A percentile compares a stretch with the other conserved stretches of the same genome.
phyloP scores from a whole-genome alignment of 1,284 basidiomycete species.

The Irpex lacteus region DNA sequence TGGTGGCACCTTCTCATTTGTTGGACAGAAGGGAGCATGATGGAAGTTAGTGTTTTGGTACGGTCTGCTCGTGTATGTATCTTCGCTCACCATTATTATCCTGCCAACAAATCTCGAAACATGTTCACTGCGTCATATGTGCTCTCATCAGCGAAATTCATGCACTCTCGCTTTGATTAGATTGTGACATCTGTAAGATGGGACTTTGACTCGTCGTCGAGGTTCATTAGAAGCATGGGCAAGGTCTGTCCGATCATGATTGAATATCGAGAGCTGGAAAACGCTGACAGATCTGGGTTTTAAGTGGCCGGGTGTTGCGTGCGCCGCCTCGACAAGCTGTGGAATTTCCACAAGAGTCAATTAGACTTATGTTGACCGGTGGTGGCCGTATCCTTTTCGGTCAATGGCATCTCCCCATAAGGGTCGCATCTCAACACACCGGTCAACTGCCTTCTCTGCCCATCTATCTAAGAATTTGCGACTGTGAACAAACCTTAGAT shows the following conservation, averaged over 20 bases:
- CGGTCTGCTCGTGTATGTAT: neutral
- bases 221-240: neutral
- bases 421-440: no score
- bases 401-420: no score
- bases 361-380: no score
- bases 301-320: neutral
- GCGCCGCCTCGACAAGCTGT: no score
- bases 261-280: neutral
- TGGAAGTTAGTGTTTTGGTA: neutral
- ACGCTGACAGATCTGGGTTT: neutral
- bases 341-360: no score
- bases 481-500: no score
- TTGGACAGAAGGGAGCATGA: conserved; percentile 60
- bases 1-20: conserved; percentile 79
- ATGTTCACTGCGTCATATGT: no score
- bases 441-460: no score
- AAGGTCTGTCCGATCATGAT: neutral
- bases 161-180: neutral
- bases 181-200: neutral
- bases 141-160: no score
- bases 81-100: neutral
- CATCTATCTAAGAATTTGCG: no score
- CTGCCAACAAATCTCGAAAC: no score
- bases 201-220: neutral
- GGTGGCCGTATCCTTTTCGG: no score